Base-by-base conservation (phyloP, 139 green algal species). In the Chlamydomonas sp. region DNA sequence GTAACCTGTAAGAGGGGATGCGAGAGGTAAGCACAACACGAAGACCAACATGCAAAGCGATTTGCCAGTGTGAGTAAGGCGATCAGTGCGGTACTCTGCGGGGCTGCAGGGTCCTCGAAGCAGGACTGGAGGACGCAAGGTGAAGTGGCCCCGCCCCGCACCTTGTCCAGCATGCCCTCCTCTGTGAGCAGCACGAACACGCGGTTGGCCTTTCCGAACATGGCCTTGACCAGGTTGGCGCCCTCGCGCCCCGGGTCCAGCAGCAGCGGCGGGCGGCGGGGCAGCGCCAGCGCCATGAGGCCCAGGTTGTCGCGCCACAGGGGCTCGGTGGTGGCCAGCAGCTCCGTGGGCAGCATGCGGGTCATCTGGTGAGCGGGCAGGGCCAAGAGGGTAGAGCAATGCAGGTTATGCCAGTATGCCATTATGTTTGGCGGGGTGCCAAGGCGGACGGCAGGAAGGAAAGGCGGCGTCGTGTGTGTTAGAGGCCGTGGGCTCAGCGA, bases 171-270 rank as follows among this genome's bases (percentile, higher is more conserved):
- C 74, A 88, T 73, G 14, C 83, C 83, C 60, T 88, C 83, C 74
- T 88, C 83, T 0, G n/a, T 68, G 3, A 77, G 9, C 18, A 73
- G 57, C 16, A 83, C 63, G 72, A 90, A 85, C 49, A 90, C 20
- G 12, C 86, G 79, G 14, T 69, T 77, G 62, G 20, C 60, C 83
- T 88, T 88, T 14, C 86, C 86, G 16, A 86, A 85, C 86, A 83
- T 80, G 62, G 80, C 86, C 74, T 90, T 90, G 79, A 90, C 57
- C 79, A 90, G 80, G 62, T 77, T 80, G 63, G 86, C 77, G 15
- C 78, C 86, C 58, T 86, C 86, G 49, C 86, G 79, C 0, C 71
- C 79, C 12, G 79, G 72, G 80, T 90, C 86, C 58, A 90, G 86
- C 63, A 90, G 71, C 79, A 90, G 86, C 31, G 86, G 79, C 58